Evolutionary conservation across 768 basidiomycete species (phyloP), one percentile per base, ranked within the genome.

Genomic region (Pleurotus platypus): DNA sequence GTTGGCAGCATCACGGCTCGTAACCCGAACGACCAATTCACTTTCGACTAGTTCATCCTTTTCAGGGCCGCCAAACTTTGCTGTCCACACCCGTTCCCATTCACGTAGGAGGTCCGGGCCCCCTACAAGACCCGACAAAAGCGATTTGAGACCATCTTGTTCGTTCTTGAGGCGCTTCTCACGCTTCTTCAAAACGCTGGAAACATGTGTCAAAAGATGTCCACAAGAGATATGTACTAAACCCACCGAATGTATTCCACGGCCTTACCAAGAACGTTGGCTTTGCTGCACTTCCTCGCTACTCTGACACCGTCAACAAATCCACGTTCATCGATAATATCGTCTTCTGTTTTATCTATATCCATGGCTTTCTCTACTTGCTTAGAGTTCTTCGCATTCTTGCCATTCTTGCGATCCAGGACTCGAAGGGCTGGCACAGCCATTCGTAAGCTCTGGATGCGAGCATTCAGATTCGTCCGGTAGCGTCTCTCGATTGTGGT

Each of bases 241-340:
- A 66, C 75, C 59, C 58, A 87, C 80, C 76, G 72, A 60, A 95
- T 95, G 67, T 95, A 95, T 69, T 95, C 93, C 8, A 90, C 89
- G 0, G 92, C 92, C 60, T 94, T 95, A 37, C 89, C 91, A 8
- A 95, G 79, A 4, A 95, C 90, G 57, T 91, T 92, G 2, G 92
- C 92, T 66, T 95, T 95, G 71, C 87, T 90, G 69, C 90, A 90
- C 72, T 94, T 95, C 58, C 92, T 79, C 6, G 93, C 93, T 8
- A 93, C 88, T 68, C 89, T 90, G 66, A 95, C 90, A n/a, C 93
- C 93, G 63, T 95, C 93, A 2, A 94, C 87, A 62, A 87, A 93
- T 2, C 93, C 93, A 3, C 91, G 81, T 38, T 86, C 84, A 59
- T 94, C 91, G n/a, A 90, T 83, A 1, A 82, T 73, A 62, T 89